Evolutionary conservation across 2,329 filamentous ascomycete species (phyloP).

Genomic region (Trichoderma guizhouense): DNA sequence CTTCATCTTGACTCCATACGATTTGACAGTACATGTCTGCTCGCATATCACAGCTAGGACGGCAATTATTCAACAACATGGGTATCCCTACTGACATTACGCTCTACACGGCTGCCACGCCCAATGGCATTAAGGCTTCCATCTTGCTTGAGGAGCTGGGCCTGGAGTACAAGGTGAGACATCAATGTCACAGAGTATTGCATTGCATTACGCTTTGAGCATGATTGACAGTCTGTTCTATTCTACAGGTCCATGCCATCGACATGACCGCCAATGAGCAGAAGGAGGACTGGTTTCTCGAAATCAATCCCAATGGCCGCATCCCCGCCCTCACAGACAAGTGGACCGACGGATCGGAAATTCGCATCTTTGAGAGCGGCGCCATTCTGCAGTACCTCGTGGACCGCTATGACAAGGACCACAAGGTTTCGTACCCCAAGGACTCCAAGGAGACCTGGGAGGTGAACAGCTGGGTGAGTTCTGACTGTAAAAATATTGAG

Average conservation of each 20-base stretch:
- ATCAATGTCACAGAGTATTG: neutral
- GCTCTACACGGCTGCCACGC: constrained; percentile 78
- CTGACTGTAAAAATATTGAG: neutral
- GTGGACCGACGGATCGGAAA: constrained; percentile 67
- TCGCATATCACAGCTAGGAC: constrained; percentile 24
- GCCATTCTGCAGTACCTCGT: constrained; percentile 82
- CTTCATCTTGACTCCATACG: neutral
- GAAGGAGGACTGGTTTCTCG: constrained; percentile 82
- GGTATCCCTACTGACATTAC: constrained; percentile 59
- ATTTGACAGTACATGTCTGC: neutral
- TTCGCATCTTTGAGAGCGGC: constrained; percentile 79
- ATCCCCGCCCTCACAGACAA: constrained; percentile 85
- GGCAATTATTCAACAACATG: constrained; percentile 29
- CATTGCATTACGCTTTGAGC: neutral
- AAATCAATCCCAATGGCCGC: constrained; percentile 89
- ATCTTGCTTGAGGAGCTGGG: constrained; percentile 84
- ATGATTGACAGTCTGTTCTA: neutral
- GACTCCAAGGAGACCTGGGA: constrained; percentile 75
- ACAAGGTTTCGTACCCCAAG: constrained; percentile 76
- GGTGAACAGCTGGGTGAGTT: constrained; percentile 68
- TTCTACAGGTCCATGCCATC: constrained; percentile 53
- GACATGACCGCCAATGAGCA: constrained; percentile 73
- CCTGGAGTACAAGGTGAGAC: constrained; percentile 67
- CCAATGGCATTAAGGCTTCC: constrained; percentile 87
- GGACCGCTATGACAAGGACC: constrained; percentile 73